phyloP scores from a whole-genome alignment of 2,329 filamentous ascomycete genomes.

The Verruconis gallopava region DNA sequence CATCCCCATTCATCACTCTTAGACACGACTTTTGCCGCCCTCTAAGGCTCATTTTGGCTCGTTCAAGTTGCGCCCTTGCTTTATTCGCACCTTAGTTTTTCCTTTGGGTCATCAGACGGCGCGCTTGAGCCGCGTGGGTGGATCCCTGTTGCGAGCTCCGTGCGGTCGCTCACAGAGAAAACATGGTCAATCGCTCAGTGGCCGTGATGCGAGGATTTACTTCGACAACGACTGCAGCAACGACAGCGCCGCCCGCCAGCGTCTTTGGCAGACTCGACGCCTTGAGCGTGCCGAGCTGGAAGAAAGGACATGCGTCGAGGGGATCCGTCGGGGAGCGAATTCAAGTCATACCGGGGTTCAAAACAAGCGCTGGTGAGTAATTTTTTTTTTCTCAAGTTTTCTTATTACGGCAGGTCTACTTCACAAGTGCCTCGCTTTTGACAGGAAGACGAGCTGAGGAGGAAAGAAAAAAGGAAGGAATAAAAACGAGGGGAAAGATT shows the following conservation, averaged over 20 bases:
- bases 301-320: slow-evolving; percentile 5
- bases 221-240: not conserved
- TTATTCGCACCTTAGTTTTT: too few relatives aligned
- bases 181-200: not conserved
- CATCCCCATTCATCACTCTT: too few relatives aligned
- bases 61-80: too few relatives aligned
- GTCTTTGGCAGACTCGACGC: not conserved
- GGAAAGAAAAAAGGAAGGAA: too few relatives aligned
- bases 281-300: slow-evolving; percentile 3
- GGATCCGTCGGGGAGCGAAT: slow-evolving; percentile 9
- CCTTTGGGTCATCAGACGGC: too few relatives aligned
- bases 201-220: not conserved
- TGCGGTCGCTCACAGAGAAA: too few relatives aligned
- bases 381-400: slow-evolving; percentile 2
- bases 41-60: too few relatives aligned
- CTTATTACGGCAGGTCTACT: not conserved
- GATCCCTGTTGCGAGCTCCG: too few relatives aligned
- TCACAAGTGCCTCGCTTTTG: not conserved
- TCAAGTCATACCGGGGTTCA: slow-evolving; percentile 9
- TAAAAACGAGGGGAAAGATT: too few relatives aligned
- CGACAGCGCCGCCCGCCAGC: not conserved
- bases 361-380: slow-evolving; percentile 9
- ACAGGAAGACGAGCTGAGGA: too few relatives aligned
- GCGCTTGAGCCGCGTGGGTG: too few relatives aligned
- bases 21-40: too few relatives aligned